Conservation (phyloP, 345 rosid genomes). For the Rhodomyrtus tomentosa region DNA sequence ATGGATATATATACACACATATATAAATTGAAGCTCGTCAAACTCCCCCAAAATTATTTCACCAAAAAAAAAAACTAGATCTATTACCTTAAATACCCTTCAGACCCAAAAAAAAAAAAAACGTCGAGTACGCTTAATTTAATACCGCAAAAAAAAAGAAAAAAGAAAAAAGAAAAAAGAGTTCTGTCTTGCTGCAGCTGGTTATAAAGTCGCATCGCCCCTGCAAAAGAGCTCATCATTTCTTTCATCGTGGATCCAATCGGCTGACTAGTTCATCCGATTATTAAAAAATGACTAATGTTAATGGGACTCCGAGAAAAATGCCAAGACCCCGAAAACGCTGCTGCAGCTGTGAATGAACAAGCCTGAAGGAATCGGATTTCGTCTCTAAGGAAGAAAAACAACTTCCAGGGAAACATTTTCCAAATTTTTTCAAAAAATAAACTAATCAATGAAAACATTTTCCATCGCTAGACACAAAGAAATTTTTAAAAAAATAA, state of each 20-base stretch:
- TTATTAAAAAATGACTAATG: not conserved
- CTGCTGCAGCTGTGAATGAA: not conserved
- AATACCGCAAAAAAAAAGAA: not conserved
- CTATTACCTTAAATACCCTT: not conserved
- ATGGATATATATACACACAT: too few relatives aligned
- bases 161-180: not conserved
- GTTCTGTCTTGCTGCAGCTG: not conserved
- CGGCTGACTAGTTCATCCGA: not conserved
- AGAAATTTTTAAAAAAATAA: too few relatives aligned
- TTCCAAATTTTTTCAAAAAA: too few relatives aligned
- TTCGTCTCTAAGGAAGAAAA: too few relatives aligned
- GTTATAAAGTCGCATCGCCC: not conserved
- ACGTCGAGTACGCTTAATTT: too few relatives aligned
- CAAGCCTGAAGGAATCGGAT: not conserved
- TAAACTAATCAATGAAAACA: too few relatives aligned
- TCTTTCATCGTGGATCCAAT: not conserved
- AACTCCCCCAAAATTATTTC: not conserved
- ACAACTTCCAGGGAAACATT: too few relatives aligned
- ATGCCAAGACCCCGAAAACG: not conserved
- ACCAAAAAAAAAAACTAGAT: not conserved
- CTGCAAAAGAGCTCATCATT: not conserved
- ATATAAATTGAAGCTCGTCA: not conserved
- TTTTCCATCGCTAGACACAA: too few relatives aligned
- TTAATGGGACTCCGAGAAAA: not conserved
- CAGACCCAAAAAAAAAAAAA: too few relatives aligned